These are phyloP conservation scores for Heimioporus sp. DNA, from an alignment of 768 basidiomycete species.

Conservation along the genomic window DNA sequence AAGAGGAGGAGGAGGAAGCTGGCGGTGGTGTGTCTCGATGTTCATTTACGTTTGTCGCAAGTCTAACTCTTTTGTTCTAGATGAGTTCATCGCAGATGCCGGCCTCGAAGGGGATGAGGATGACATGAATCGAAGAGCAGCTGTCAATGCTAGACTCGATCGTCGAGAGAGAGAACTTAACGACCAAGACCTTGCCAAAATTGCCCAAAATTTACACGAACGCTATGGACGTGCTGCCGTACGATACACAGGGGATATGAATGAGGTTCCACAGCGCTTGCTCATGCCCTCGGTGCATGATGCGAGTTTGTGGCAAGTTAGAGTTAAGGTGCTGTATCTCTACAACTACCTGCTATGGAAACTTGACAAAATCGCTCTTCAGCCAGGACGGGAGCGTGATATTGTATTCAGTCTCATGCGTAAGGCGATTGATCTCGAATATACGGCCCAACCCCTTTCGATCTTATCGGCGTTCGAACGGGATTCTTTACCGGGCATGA, in stretches of 20 bases:
- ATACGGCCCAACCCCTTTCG: constrained; percentile 70
- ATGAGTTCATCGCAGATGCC: constrained; percentile 65
- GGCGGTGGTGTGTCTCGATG: constrained; percentile 43
- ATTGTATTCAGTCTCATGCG: constrained; percentile 94
- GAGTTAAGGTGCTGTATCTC: constrained; percentile 69
- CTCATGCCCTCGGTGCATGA: constrained; percentile 98
- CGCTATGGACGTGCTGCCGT: constrained; percentile 70
- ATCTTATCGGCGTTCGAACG: constrained; percentile 95
- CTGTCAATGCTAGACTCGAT: constrained; percentile 68
- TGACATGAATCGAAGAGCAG: constrained; percentile 43
- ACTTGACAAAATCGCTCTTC: constrained; percentile 1
- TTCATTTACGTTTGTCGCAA: neutral
- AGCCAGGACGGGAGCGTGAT: constrained; percentile 92
- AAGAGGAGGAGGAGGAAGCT: constrained; percentile 81
- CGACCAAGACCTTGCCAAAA: constrained; percentile 77
- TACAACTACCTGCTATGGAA: neutral
- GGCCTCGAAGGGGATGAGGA: constrained; percentile 69
- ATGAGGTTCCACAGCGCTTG: constrained; percentile 86
- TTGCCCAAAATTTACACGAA: constrained; percentile 77
- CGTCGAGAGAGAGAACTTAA: constrained; percentile 70
- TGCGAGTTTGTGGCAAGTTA: constrained; percentile 92
- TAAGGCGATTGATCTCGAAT: constrained; percentile 85
- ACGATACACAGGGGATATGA: constrained; percentile 89
- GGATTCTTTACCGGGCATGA: constrained; percentile 92
- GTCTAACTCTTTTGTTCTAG: constrained; percentile 34